Evolutionary conservation across 331 rosid species (phyloP), one percentile per base, ranked within the genome.

Genomic region (Malus hybrid): DNA sequence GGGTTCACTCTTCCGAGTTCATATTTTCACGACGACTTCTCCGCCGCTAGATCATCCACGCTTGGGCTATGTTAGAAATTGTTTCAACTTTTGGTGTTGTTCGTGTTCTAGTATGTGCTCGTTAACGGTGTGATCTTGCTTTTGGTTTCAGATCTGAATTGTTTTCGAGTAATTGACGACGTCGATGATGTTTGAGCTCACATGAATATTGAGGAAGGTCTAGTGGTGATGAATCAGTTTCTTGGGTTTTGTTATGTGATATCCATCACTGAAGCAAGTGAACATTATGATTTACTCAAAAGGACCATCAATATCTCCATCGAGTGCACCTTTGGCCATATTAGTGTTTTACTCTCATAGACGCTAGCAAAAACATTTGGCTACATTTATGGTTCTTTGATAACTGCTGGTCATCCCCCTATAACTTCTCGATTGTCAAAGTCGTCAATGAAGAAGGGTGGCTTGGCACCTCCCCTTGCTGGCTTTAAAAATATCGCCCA

Each of bases 91-190:
- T 33, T 80, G 78, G 81, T 74, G 69, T 56, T 32, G 83, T 67
- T 67, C 74, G 65, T 48, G 7, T 69, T 76, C 75, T 34, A 15
- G 54, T 73, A 67, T 57, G 36, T 76, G 77, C 80, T 74, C 78
- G 57, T 76, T 80, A 61, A 33, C 33, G 60, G 33, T 7, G 81
- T 74, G 86, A 69, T 80, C 77, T 71, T 66, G 74, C 77, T 75
- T 77, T 76, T 83, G 84, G 52, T 84, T 86, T 75, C 67, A 87
- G 91, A 89, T 91, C 93, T 89, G 89, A 81, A 72, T 76, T 77
- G 50, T 60, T 60, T 33, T 22, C 33, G 5, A 67, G 83, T 75
- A 50, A 79, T 81, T 81, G 80, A 79, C 77, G 81, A 76, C 77
- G 86, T 80, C 74, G 80, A 80, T 76, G 86, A 91, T 89, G 96